These are phyloP conservation scores for Candida maris DNA, from an alignment of 805 yeast genomes.

Conservation along the genomic window DNA sequence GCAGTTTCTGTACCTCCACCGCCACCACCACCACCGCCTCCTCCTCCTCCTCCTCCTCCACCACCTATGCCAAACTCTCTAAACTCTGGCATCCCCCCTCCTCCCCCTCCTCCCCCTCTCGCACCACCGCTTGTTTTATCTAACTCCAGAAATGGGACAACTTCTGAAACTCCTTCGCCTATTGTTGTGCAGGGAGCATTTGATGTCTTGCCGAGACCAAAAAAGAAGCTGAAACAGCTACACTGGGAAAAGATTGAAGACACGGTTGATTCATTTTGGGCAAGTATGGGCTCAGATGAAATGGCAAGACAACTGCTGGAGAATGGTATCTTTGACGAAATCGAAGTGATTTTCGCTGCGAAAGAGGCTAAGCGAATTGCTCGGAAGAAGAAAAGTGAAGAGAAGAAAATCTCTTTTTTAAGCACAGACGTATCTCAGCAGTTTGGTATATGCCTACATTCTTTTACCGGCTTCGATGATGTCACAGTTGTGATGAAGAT, in stretches of 20 bases:
- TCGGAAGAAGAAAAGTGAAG: slow-evolving; percentile 43
- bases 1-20: slow-evolving; percentile 18
- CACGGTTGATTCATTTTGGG: slow-evolving; percentile 86
- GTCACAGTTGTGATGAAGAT: slow-evolving; percentile 67
- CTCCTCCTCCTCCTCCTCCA: slow-evolving; percentile 34
- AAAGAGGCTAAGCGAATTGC: slow-evolving; percentile 57
- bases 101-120: slow-evolving; percentile 26
- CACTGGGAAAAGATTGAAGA: slow-evolving; percentile 95
- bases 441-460: slow-evolving; percentile 88
- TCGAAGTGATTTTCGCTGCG: slow-evolving; percentile 85
- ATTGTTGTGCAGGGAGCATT: slow-evolving; percentile 32
- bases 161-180: slow-evolving; percentile 21
- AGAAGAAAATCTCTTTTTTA: slow-evolving; percentile 61
- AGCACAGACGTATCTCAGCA: slow-evolving; percentile 89
- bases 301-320: slow-evolving; percentile 62
- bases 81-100: slow-evolving; percentile 7
- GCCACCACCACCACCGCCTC: slow-evolving; percentile 5
- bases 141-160: slow-evolving; percentile 11
- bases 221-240: slow-evolving; percentile 80
- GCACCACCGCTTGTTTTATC: slow-evolving; percentile 35
- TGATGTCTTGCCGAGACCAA: slow-evolving; percentile 63
- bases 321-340: slow-evolving; percentile 77
- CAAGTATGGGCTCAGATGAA: slow-evolving; percentile 53
- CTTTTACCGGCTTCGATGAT: slow-evolving; percentile 59
- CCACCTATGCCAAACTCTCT: slow-evolving; percentile 17